Evolutionary conservation across 2,329 filamentous ascomycete species (phyloP).

Genomic region (Macrophomina phaseolina): DNA sequence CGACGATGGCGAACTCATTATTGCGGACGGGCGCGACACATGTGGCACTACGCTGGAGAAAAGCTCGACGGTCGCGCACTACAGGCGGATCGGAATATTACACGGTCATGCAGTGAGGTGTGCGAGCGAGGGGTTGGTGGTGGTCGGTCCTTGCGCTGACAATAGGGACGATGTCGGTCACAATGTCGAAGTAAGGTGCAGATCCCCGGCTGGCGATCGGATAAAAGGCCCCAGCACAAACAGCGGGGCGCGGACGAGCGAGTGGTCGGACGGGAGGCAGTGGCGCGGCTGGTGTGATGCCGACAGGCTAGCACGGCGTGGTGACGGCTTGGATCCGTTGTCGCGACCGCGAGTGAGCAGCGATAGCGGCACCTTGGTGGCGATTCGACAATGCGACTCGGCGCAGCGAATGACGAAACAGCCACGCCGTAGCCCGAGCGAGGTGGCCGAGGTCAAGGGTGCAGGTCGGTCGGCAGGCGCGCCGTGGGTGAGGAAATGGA

Average conservation of each 20-base stretch:
- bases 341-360: slow-evolving; percentile 3
- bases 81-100: neutral
- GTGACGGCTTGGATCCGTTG: slow-evolving; percentile 10
- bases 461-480: slow-evolving; percentile 14
- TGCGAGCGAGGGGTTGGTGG: slow-evolving; percentile 20
- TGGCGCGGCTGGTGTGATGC: slow-evolving; percentile 16
- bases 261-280: neutral
- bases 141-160: slow-evolving; percentile 14
- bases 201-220: slow-evolving; percentile 19
- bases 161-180: slow-evolving; percentile 23
- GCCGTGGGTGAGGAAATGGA: slow-evolving; percentile 10
- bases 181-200: slow-evolving; percentile 15
- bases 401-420: neutral
- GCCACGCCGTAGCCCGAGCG: neutral
- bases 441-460: neutral
- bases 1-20: slow-evolving; percentile 27
- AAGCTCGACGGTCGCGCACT: neutral
- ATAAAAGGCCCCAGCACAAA: slow-evolving; percentile 12
- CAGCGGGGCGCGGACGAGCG: slow-evolving; percentile 13
- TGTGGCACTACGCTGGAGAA: slow-evolving; percentile 2
- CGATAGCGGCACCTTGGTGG: slow-evolving; percentile 11
- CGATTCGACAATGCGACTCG: slow-evolving; percentile 7
- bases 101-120: slow-evolving; percentile 14
- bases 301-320: slow-evolving; percentile 9
- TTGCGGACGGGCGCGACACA: slow-evolving; percentile 9